phyloP scores from a whole-genome alignment of 2,329 filamentous ascomycete species.

The Penicillium thymicola region DNA sequence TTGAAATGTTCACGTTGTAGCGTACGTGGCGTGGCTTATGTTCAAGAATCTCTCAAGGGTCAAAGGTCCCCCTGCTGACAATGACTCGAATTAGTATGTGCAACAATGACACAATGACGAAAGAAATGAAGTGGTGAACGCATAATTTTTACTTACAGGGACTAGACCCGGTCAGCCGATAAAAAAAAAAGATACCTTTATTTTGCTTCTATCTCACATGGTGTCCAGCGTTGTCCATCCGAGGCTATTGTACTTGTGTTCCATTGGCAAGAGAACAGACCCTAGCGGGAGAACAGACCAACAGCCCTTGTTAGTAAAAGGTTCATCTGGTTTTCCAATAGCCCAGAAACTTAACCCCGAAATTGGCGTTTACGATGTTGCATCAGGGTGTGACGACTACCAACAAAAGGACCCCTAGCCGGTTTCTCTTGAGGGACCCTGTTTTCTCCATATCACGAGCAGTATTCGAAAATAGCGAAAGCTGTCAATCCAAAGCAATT shows the following conservation, averaged over 20 bases:
- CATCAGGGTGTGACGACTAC: conserved; percentile 23
- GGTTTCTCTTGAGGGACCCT: conserved; percentile 4
- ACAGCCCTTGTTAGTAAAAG: conserved; percentile 10
- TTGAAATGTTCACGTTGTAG: conserved; percentile 15
- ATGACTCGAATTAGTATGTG: conserved; percentile 21
- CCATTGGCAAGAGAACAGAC: conserved; percentile 15
- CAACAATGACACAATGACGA: conserved; percentile 25
- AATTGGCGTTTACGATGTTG: conserved; percentile 21
- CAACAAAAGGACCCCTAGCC: conserved; percentile 10
- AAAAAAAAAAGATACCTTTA: conserved; percentile 10
- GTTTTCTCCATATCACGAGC: conserved; percentile 8
- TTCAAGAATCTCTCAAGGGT: conserved; percentile 2
- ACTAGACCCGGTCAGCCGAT: conserved; percentile 25
- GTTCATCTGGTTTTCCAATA: conserved; percentile 8
- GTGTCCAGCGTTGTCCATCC: conserved; percentile 11
- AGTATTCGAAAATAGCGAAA: conserved; percentile 12
- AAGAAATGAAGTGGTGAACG: conserved; percentile 15
- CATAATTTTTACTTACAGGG: conserved; percentile 1
- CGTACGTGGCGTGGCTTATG: conserved; percentile 4
- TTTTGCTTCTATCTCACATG: conserved; percentile 30
- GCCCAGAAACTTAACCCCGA: conserved; percentile 11
- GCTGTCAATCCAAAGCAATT: neutral
- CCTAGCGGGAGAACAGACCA: conserved; percentile 7
- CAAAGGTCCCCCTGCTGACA: conserved; percentile 21
- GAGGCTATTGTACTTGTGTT: conserved; percentile 3